Base-by-base conservation (phyloP, 164 flowering plant genomes). In the Tetracentron sinense region DNA sequence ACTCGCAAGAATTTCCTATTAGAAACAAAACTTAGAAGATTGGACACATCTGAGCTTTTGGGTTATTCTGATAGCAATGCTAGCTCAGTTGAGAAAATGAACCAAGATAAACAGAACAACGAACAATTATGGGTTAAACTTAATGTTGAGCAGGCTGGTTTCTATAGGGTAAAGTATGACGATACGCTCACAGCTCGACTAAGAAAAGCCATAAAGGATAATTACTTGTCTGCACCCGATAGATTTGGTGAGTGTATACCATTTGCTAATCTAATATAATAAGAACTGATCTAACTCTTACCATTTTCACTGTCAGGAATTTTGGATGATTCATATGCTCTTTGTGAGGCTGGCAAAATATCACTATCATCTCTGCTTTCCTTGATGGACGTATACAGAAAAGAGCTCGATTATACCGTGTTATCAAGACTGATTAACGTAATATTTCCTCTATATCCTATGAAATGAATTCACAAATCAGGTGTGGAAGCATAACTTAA, bases 151-250 rank as follows among this genome's bases (percentile, higher is more conserved):
- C 99, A 92, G 74, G 60, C 92, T 55, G 99, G 97, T 60, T 95
- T 95, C 75, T 95, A 88, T 52, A 76, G 99, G 65, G 99, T 95
- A 68, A 92, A 95, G 78, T 95, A 95, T 76, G 98, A 95, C 63
- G 91, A 90, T 27, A 78, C 75, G 8, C 92, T 95, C 64, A 76
- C 85, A 49, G 79, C 81, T 54, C 79, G 81, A 65, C 94, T 95
- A 59, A 71, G 84, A 80, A 38, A 66, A 81, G 97, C 98, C 21
- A 85, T 90, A 61, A 83, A 88, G 75, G 78, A 68, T 14, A 79
- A 81, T 35, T 48, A n/a, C 64, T 71, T 95, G 54, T 75, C 90
- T 65, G 81, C 86, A 60, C 82, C 85, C 7, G 99, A 94, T 75
- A 86, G 86, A 85, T 89, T 82, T 78, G 99, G 99, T 91, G 83